Evolutionary conservation across 2,329 filamentous ascomycete species (phyloP), one percentile per base, ranked within the genome.

Genomic region (Penicillium sp.): DNA sequence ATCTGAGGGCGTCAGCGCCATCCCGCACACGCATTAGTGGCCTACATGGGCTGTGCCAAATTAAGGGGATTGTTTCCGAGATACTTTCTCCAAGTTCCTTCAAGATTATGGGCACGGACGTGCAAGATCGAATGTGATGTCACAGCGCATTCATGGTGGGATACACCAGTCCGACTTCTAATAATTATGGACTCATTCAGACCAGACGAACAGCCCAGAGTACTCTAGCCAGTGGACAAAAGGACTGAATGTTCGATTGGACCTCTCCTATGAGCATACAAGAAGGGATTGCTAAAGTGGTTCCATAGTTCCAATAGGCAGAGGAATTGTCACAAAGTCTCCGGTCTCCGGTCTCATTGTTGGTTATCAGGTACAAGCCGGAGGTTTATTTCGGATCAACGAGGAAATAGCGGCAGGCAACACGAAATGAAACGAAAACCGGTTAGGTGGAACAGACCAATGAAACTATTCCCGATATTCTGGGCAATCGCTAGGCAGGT

Each of bases 1-100:
- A 10, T n/a, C 8, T n/a, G 13, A 53, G 15, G 50, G 58, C 33
- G 56, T 59, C 61, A 57, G 53, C 50, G 59, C 56, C 56, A 65
- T 62, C 50, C 64, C 61, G 59, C 61, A 17, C 56, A 35, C 59
- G 64, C 64, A 64, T 64, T 64, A 64, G 64, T 22, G 59, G 62
- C 56, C 50, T 56, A 49, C 45, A 40, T 53, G 59, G 59, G 64
- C 47, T 44, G 51, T 58, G 47, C 58, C 47, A 51, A 35, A 26
- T 54, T 9, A 10, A 40, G 37, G 35, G 22, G 35, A 38, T n/a
- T 54, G 30, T 37, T 37, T 26, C 30, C 30, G 30, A 37, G 38
- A 33, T 44, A 47, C 50, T 53, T 24, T 58, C 60, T 44, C 51
- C 47, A 38, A 56, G 28, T 54, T 49, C 38, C 42, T 35, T 45